Evolutionary conservation across 345 rosid genomes (phyloP).

Genomic region (Camelina laxa): DNA sequence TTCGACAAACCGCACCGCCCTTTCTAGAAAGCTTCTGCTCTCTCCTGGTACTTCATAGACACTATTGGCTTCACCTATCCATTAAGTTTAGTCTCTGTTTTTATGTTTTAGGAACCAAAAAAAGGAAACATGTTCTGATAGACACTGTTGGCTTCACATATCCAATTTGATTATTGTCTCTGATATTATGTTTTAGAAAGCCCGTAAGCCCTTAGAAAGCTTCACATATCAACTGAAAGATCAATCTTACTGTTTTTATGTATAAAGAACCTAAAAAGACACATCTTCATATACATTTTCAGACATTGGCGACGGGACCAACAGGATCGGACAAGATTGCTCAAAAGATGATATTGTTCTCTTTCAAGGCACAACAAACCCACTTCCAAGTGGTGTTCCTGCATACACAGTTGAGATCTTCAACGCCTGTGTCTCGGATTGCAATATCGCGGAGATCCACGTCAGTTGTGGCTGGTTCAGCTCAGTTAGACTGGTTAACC

Average conservation of each 20-base stretch:
- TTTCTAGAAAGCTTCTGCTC: constrained; percentile 39
- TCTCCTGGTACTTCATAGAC: constrained; percentile 26
- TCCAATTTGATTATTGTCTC: not conserved
- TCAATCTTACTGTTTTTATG: constrained; percentile 3
- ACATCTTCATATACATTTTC: not conserved
- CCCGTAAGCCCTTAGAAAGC: no score
- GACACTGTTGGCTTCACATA: not conserved
- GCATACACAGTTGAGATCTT: constrained; percentile 61
- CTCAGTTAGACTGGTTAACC: constrained; percentile 62
- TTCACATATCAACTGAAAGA: not conserved
- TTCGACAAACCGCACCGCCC: constrained; percentile 1
- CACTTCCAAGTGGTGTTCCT: constrained; percentile 74
- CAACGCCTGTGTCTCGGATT: constrained; percentile 57
- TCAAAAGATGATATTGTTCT: constrained; percentile 69
- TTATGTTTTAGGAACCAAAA: no score
- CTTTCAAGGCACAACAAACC: constrained; percentile 57
- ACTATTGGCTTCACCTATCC: not conserved
- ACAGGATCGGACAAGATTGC: constrained; percentile 59
- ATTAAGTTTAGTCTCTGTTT: not conserved
- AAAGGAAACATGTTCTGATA: not conserved
- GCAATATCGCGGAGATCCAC: constrained; percentile 68
- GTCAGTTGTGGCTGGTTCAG: constrained; percentile 78
- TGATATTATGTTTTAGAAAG: no score
- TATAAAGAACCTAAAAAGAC: not conserved
- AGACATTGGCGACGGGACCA: constrained; percentile 42